Percentiles rank a stretch among this genome's conserved stretches.
Evolutionary conservation across 1,284 basidiomycete genomes (phyloP).

Genomic region (Lentinula novae-zelandiae): DNA sequence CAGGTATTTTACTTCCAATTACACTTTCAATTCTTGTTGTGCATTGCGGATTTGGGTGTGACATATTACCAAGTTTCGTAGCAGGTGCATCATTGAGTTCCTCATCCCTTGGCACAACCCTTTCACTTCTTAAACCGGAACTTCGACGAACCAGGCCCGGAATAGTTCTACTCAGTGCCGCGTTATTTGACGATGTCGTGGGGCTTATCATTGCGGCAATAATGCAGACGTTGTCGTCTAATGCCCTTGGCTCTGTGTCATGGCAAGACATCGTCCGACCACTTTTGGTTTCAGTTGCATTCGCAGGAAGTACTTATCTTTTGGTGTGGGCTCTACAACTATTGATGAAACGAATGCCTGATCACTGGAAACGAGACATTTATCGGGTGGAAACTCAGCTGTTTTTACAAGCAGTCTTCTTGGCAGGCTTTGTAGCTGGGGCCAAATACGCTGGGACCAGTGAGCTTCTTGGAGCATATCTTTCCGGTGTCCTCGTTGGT

Average conservation of each 20-base stretch:
- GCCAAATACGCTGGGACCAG: slow-evolving; percentile 34
- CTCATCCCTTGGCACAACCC: slow-evolving; percentile 36
- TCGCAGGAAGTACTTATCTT: slow-evolving; percentile 25
- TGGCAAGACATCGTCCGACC: slow-evolving; percentile 33
- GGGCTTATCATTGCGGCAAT: slow-evolving; percentile 36
- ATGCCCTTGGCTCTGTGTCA: slow-evolving; percentile 15
- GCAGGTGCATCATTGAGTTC: slow-evolving; percentile 37
- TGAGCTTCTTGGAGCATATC: slow-evolving; percentile 36
- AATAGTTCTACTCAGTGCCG: slow-evolving; percentile 33
- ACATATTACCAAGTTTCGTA: slow-evolving; percentile 30
- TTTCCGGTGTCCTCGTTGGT: slow-evolving; percentile 30
- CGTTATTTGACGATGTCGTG: slow-evolving; percentile 35
- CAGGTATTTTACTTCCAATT: slow-evolving; percentile 34
- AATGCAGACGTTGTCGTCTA: slow-evolving; percentile 26
- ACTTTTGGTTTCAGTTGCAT: slow-evolving; percentile 34
- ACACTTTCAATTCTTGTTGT: slow-evolving; percentile 31
- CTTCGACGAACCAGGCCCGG: slow-evolving; percentile 29
- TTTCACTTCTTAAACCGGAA: slow-evolving; percentile 31
- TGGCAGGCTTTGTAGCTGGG: slow-evolving; percentile 31
- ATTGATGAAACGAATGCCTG: not conserved
- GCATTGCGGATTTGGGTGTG: slow-evolving; percentile 29
- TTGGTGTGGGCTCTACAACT: slow-evolving; percentile 18
- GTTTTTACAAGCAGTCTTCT: slow-evolving; percentile 22
- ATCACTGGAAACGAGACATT: slow-evolving; percentile 6
- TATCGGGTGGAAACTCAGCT: slow-evolving; percentile 20